Evolutionary conservation across 768 basidiomycete genomes (phyloP), one percentile per base, ranked within the genome.

Genomic region (Megacollybia marginata): DNA sequence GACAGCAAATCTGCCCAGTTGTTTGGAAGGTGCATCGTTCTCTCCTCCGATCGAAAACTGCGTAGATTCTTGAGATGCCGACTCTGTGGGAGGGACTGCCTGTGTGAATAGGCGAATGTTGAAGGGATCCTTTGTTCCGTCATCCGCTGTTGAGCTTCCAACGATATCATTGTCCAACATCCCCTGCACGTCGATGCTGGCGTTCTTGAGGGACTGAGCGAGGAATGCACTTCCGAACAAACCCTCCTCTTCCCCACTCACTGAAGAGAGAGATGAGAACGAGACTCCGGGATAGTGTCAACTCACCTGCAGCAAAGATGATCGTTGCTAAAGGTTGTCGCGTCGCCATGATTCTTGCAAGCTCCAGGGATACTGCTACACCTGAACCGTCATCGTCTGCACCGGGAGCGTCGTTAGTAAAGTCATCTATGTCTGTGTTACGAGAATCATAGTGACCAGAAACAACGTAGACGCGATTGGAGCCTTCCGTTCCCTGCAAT

Each of bases 81-180:
- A 69, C 42, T 75, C 75, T 2, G 72, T 66, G 3, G 70, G 60
- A 0, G 77, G 77, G 33, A 80, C 71, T 8, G 77, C 77, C 42
- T 74, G 69, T 4, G 69, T 67, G 54, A 77, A 80, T 66, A 80
- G 70, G 4, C 78, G 66, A 54, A 79, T 72, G 52, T 70, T 70
- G 54, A 71, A 70, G 6, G 74, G 71, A 50, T 78, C 75, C 19
- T 55, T 59, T 15, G 67, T 65, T 3, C 73, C 72, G 38, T 76
- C 71, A 54, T 78, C 76, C 9, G 61, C 75, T 44, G 69, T 74
- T 10, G 75, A 68, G 45, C 73, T 73, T 1, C 78, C 77, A 7
- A 79, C 75, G 52, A 79, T 79, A 54, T 79, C 78, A 55, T 79
- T 79, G 54, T 78, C 70, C 48, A 78, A 62, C 78, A 78, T 78